Percentiles rank a stretch among this genome's conserved stretches.
Evolutionary conservation across 768 basidiomycete genomes (phyloP).

Genomic region (Tulasnella sp.): DNA sequence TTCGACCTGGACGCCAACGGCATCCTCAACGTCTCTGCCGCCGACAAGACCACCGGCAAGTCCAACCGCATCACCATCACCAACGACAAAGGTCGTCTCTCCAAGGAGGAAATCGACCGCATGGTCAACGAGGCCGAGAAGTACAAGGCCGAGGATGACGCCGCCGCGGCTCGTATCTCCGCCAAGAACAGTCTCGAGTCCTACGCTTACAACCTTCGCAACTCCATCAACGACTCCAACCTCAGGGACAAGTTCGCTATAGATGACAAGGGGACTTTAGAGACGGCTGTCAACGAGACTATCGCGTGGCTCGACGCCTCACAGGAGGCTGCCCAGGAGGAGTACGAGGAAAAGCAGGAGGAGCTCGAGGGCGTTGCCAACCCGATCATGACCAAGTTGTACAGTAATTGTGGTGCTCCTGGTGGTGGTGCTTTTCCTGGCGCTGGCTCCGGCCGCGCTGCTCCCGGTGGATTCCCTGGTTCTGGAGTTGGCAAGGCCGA

Average conservation of each 20-base stretch:
- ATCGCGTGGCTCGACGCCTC: constrained; percentile 35
- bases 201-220: constrained; percentile 41
- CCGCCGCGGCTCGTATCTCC: constrained; percentile 29
- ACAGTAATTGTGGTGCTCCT: constrained; percentile 31
- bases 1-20: constrained; percentile 49
- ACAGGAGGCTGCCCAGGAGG: constrained; percentile 38
- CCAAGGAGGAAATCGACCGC: constrained; percentile 47
- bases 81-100: constrained; percentile 44
- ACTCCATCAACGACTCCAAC: constrained; percentile 34
- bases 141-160: constrained; percentile 27
- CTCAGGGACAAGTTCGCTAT: constrained; percentile 37
- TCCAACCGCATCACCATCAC: constrained; percentile 37
- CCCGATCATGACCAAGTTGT: constrained; percentile 34
- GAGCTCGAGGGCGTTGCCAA: constrained; percentile 37
- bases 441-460: constrained; percentile 28
- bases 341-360: constrained; percentile 37
- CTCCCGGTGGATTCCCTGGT: constrained; percentile 30
- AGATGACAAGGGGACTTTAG: constrained; percentile 31
- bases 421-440: constrained; percentile 32
- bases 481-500: too few relatives aligned
- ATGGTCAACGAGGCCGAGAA: constrained; percentile 51
- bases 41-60: constrained; percentile 39
- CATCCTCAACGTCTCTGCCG: constrained; percentile 36
- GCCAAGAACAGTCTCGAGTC: constrained; percentile 43
- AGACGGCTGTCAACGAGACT: constrained; percentile 34